A percentile compares a stretch with the other conserved stretches of the same genome.
These are phyloP conservation scores for Lactarius vividus DNA, from an alignment of 768 basidiomycete species.

Conservation along the genomic window DNA sequence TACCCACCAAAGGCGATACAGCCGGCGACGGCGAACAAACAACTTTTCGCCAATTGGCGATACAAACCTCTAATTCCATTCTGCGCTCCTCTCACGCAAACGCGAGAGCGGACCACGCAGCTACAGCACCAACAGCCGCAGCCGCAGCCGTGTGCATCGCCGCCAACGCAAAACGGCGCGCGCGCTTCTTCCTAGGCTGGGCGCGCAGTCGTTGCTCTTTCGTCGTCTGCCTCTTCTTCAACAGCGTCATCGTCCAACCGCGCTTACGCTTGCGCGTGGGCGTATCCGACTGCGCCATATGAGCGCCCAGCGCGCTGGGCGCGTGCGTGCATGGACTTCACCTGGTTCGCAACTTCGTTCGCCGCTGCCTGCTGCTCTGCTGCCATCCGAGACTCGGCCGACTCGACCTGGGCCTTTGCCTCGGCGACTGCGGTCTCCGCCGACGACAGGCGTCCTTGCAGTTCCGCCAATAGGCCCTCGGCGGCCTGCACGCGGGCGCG, in stretches of 20 bases:
- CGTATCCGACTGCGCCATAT: constrained; percentile 32
- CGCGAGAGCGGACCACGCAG: constrained; percentile 71
- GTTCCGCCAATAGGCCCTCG: constrained; percentile 13
- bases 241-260: constrained; percentile 32
- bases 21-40: too few species aligned
- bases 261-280: constrained; percentile 36
- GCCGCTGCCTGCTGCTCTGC: background rate
- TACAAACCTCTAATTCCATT: constrained; percentile 3
- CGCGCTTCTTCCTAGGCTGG: constrained; percentile 34
- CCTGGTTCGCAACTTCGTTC: constrained; percentile 8
- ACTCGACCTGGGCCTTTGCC: constrained; percentile 33
- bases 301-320: constrained; percentile 24
- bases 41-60: background rate
- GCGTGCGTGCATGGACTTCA: constrained; percentile 22
- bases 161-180: constrained; percentile 43
- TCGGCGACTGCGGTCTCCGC: constrained; percentile 3
- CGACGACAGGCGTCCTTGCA: constrained; percentile 12
- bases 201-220: constrained; percentile 18
- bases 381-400: constrained; percentile 37
- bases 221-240: background rate
- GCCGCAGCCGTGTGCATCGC: constrained; percentile 60
- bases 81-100: constrained; percentile 10
- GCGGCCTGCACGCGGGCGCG: constrained; percentile 4
- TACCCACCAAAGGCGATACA: constrained; percentile 6
- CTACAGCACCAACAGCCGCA: constrained; percentile 64